phyloP scores from a whole-genome alignment of 2,329 filamentous ascomycete species.

The Penicillium aurantiogriseum region DNA sequence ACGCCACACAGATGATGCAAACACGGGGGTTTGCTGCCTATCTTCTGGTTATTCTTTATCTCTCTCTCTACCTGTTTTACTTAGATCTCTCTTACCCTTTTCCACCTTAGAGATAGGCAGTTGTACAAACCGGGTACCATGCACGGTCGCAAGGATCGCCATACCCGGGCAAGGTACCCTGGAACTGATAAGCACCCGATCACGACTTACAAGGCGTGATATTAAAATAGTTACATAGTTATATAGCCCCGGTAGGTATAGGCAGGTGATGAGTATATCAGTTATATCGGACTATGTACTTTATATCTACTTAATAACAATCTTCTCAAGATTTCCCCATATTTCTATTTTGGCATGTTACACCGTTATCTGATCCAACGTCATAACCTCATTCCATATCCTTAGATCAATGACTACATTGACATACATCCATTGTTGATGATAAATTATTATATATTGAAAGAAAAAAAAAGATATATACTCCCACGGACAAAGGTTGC shows the following conservation, averaged over 20 bases:
- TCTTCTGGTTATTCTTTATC: background rate
- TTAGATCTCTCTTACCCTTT: background rate
- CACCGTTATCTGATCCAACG: conserved; percentile 4
- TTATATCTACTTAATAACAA: background rate
- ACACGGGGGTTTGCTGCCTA: conserved; percentile 1
- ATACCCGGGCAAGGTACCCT: background rate
- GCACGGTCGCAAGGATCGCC: conserved; percentile 10
- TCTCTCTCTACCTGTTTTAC: background rate
- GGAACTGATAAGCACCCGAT: conserved; percentile 4
- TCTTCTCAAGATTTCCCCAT: background rate
- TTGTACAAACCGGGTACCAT: background rate
- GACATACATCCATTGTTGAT: background rate
- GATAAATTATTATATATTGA: background rate
- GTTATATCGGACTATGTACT: background rate
- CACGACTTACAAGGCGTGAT: conserved; percentile 2
- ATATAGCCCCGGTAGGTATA: no score
- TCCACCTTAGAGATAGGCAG: background rate
- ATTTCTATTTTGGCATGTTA: background rate
- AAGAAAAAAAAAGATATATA: background rate
- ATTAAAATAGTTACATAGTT: background rate
- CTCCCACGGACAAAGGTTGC: background rate
- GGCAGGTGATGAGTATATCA: background rate
- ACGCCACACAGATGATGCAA: conserved; percentile 6
- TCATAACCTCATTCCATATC: background rate
- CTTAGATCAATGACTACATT: no score